Conservation (phyloP, 2,329 filamentous ascomycete genomes). For the Calonectria ilicicola region DNA sequence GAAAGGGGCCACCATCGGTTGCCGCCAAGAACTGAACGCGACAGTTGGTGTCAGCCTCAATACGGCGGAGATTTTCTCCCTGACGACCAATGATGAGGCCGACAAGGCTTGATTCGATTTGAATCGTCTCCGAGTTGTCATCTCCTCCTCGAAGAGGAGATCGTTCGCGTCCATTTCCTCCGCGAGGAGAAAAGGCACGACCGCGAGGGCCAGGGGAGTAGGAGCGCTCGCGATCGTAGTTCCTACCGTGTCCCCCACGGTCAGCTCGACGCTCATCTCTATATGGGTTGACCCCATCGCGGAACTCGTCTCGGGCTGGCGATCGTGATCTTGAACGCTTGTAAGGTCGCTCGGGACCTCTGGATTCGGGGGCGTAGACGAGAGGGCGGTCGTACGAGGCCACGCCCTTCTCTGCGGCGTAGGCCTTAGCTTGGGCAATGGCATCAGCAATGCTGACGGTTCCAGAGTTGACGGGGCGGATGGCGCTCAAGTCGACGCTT, state of each 20-base stretch:
- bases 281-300: slow-evolving; percentile 85
- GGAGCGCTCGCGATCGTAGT: slow-evolving; percentile 75
- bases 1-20: slow-evolving; percentile 77
- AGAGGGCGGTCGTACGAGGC: slow-evolving; percentile 70
- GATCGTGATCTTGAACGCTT: slow-evolving; percentile 79
- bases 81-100: slow-evolving; percentile 92
- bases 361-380: slow-evolving; percentile 55
- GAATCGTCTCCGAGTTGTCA: slow-evolving; percentile 83
- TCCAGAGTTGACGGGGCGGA: slow-evolving; percentile 83
- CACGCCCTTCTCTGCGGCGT: slow-evolving; percentile 83
- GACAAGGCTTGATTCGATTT: slow-evolving; percentile 88
- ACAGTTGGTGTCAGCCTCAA: slow-evolving; percentile 85
- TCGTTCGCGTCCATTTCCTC: slow-evolving; percentile 66
- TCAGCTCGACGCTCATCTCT: slow-evolving; percentile 83
- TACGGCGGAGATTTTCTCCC: slow-evolving; percentile 87
- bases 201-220: slow-evolving; percentile 74
- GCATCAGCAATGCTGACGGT: slow-evolving; percentile 87
- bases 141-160: slow-evolving; percentile 69
- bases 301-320: slow-evolving; percentile 76
- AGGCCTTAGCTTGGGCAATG: slow-evolving; percentile 85
- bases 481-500: slow-evolving; percentile 82
- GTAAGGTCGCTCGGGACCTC: slow-evolving; percentile 61
- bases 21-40: slow-evolving; percentile 90
- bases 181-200: slow-evolving; percentile 69
- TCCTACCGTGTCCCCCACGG: slow-evolving; percentile 49